Base-by-base conservation (phyloP, 345 rosid species). In the Cardamine resedifolia region DNA sequence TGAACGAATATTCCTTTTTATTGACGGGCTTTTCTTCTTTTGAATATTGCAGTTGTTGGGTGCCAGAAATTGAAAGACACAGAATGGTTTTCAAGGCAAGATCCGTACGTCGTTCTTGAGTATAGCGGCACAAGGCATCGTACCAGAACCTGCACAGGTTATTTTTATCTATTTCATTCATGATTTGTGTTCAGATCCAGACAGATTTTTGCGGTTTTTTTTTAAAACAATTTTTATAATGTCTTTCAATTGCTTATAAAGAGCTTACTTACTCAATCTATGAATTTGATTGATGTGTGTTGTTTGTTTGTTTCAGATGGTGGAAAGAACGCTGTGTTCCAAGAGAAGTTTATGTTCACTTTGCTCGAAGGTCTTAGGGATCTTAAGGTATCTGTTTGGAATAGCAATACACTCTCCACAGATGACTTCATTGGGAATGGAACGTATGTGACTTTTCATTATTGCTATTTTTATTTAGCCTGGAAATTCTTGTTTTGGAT, bases 341-440 rank as follows among this genome's bases (percentile, higher is more conserved):
- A 95, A 77, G 98, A 95, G 82, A 95, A 88, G 82, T 91, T 91
- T 76, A 81, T 83, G 55, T 83, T 88, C 69, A 77, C 80, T 24
- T 61, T 95, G 68, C 81, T 95, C 61, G 98, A 91, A 83, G 97
- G 98, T 19, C 84, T 90, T 33, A 86, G 90, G 75, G 96, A 91
- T 79, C 9, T 91, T 28, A 79, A 72, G 45, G 33, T 87, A 14
- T 63, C 60, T 31, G 98, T 91, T 6, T 89, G 90, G 96, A 89
- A 91, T 81, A 91, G 91, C 82, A 94, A 94, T 58, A 84, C 85
- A 21, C 43, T 91, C 28, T 68, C 87, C 3, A 64, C 57, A 2
- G 89, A 94, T 62, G 92, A 88, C 69, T 94, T 94, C 78, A 91
- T 94, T 55, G 97, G 98, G 63, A 84, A 75, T 36, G 98, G 89